Base-by-base conservation (phyloP, 208 protist species). In the Crithidia thermophila region DNA sequence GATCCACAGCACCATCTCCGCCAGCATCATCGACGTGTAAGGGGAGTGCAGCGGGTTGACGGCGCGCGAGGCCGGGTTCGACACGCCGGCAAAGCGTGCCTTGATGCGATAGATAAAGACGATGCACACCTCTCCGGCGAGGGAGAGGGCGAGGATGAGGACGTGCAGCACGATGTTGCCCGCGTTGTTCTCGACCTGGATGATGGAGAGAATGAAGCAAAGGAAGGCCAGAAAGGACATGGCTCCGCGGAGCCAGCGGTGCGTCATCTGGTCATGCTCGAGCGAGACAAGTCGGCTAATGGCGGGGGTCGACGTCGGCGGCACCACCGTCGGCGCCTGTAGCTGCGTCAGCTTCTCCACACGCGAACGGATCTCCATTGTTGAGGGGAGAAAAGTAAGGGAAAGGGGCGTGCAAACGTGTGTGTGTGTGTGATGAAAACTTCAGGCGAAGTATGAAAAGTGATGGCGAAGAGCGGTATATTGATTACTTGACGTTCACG, bases 1-100 rank as follows among this genome's bases (percentile, higher is more conserved):
- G 21, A 90, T 67, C 84, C 87, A 93, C 25, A 93, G 18, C 25
- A 88, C 14, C 79, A 88, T 88, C 67, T 93, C 87, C 40, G 30
- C 50, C 57, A 84, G 59, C 72, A 78, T 78, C 59, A 51, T 43
- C 18, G 45, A 61, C 33, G 60, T 27, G 50, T 82, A 64, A 1
- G 87, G 84, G 2, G 84, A 87, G 77, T 91, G 85, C 52, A 91
- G 56, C 3, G 79, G 66, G 71, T 74, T 80, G 28, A 79, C 75
- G 27, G 49, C 20, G 18, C 31, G 59, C 20, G 50, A 34, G 4
- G 76, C 79, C 3, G 68, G 72, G 68, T 82, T 88, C 30, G 74
- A 79, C 40, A 86, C 56, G 8, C 85, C 85, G 14, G 82, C 65
- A 40, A 88, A 82, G 52, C 64, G 59, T 20, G 82, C 62, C 72